These are phyloP conservation scores for Microcyclospora tardicrescens DNA, from an alignment of 2,329 filamentous ascomycete species.

Conservation along the genomic window DNA sequence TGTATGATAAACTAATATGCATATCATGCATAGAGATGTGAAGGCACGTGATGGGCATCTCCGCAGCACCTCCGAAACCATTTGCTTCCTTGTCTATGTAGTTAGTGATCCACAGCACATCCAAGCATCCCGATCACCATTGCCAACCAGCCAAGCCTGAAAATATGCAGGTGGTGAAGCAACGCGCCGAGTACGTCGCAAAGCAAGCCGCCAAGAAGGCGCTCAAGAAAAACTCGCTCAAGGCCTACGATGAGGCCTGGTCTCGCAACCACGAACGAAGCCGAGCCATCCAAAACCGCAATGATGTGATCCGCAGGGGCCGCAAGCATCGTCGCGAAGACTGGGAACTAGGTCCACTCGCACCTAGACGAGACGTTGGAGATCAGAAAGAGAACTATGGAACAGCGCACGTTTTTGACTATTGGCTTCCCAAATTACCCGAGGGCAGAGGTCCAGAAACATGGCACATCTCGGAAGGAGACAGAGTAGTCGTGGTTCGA, in stretches of 20 bases:
- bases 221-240: neutral
- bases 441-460: constrained; percentile 13
- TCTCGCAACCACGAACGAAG: constrained; percentile 4
- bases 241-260: neutral
- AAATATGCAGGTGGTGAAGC: constrained; percentile 59
- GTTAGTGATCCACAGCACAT: too few species aligned
- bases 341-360: constrained; percentile 64
- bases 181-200: constrained; percentile 53
- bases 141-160: too few species aligned
- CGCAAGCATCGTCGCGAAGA: constrained; percentile 54
- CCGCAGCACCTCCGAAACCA: too few species aligned
- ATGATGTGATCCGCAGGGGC: constrained; percentile 31
- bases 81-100: too few species aligned
- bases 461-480: constrained; percentile 38
- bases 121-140: too few species aligned
- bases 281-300: constrained; percentile 12
- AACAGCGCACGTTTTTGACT: constrained; percentile 22
- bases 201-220: constrained; percentile 41
- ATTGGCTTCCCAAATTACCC: constrained; percentile 16
- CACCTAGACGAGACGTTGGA: constrained; percentile 63
- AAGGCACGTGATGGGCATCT: too few species aligned
- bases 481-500: constrained; percentile 70
- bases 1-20: too few species aligned
- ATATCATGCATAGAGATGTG: too few species aligned
- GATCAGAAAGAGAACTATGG: constrained; percentile 46